Conservation (phyloP, 805 yeast species). For the Kodamaea kakaduensis region DNA sequence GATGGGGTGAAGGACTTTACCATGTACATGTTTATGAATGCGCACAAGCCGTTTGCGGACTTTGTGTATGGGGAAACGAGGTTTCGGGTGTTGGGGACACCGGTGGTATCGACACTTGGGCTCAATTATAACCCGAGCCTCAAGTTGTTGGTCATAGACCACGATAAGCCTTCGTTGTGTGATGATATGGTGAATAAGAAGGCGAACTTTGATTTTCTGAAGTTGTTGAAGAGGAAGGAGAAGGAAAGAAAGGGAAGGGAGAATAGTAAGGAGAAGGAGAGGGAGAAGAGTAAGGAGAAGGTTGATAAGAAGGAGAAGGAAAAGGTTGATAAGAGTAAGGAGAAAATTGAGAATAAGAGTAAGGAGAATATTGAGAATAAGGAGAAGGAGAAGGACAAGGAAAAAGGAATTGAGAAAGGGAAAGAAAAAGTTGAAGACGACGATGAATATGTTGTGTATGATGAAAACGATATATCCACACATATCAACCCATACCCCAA, state of each 20-base stretch:
- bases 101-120: constrained; percentile 28
- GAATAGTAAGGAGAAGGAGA: neutral
- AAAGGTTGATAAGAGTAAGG: constrained; percentile 7
- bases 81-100: constrained; percentile 36
- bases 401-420: constrained; percentile 8
- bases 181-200: constrained; percentile 32
- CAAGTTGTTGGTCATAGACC: constrained; percentile 32
- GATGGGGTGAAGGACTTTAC: constrained; percentile 17
- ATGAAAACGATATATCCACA: constrained; percentile 7
- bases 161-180: constrained; percentile 31
- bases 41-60: constrained; percentile 36
- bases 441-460: constrained; percentile 2
- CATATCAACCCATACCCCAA: constrained; percentile 33
- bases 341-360: no score
- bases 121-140: constrained; percentile 29
- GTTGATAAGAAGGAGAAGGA: constrained; percentile 8
- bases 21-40: constrained; percentile 32
- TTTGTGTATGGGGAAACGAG: constrained; percentile 34
- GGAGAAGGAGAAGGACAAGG: no score
- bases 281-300: neutral
- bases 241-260: no score
- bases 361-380: neutral
- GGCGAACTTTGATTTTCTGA: constrained; percentile 23
- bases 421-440: constrained; percentile 5
- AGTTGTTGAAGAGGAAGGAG: constrained; percentile 14